Percentiles rank a stretch among this genome's conserved stretches.
phyloP scores from a whole-genome alignment of 768 basidiomycete species.

The Mrakia gelida region DNA sequence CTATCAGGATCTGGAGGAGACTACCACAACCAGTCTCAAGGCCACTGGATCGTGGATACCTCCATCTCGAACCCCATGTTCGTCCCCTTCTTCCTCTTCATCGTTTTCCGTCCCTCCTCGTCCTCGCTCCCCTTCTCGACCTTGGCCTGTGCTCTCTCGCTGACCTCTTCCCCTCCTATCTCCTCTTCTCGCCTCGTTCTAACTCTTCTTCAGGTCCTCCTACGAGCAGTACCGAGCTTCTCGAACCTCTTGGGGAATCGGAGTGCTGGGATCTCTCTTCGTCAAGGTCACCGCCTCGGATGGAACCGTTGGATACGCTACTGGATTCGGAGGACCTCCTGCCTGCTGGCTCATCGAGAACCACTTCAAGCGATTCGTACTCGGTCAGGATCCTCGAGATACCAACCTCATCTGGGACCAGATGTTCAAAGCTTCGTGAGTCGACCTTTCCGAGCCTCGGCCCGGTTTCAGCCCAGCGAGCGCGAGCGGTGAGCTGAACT shows the following conservation, averaged over 20 bases:
- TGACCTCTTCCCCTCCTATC: no score
- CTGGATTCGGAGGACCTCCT: constrained; percentile 46
- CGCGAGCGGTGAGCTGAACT: neutral
- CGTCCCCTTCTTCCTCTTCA: neutral
- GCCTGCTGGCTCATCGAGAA: constrained; percentile 48
- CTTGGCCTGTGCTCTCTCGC: neutral
- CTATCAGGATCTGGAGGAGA: constrained; percentile 42
- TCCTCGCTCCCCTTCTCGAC: neutral
- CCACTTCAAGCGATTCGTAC: constrained; percentile 47
- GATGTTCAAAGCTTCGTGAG: constrained; percentile 36
- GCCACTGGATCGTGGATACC: constrained; percentile 45
- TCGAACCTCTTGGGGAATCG: constrained; percentile 47
- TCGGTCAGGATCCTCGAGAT: constrained; percentile 47
- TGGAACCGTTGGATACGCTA: constrained; percentile 47
- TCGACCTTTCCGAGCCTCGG: neutral
- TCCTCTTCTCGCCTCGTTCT: no score
- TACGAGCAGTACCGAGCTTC: constrained; percentile 43
- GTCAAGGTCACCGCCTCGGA: constrained; percentile 47
- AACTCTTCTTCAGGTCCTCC: constrained; percentile 30
- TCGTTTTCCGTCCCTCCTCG: neutral
- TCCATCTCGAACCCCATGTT: constrained; percentile 45
- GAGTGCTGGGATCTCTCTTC: constrained; percentile 47
- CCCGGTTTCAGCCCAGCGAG: neutral
- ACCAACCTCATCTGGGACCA: constrained; percentile 48
- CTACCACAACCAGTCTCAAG: constrained; percentile 40